These are phyloP conservation scores for Lachnellula hyalina DNA, from an alignment of 2,329 filamentous ascomycete genomes.

Conservation along the genomic window DNA sequence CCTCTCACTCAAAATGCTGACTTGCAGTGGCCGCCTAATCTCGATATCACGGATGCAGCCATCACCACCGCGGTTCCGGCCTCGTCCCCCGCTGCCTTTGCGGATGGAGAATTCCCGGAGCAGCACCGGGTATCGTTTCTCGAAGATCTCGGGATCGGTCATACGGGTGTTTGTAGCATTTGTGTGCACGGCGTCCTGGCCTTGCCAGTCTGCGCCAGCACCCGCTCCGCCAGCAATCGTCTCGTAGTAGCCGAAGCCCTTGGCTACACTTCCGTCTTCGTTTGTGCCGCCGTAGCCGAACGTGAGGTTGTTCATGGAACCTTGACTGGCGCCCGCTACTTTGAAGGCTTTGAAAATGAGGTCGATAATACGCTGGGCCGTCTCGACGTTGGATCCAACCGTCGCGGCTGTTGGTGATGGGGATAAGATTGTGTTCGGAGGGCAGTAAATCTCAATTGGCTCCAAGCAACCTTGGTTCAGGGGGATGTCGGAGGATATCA, in stretches of 20 bases:
- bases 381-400: slow-evolving; percentile 75
- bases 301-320: slow-evolving; percentile 75
- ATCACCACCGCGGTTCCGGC: slow-evolving; percentile 16
- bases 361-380: slow-evolving; percentile 71
- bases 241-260: slow-evolving; percentile 64
- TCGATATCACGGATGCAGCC: slow-evolving; percentile 22
- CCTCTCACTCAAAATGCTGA: slow-evolving; percentile 50
- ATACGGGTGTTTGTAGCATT: slow-evolving; percentile 24
- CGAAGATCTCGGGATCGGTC: slow-evolving; percentile 23
- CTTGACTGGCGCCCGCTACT: slow-evolving; percentile 70
- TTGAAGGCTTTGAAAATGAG: slow-evolving; percentile 73
- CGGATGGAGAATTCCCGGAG: slow-evolving; percentile 21
- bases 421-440: slow-evolving; percentile 62
- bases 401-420: slow-evolving; percentile 70
- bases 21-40: slow-evolving; percentile 49
- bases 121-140: slow-evolving; percentile 24
- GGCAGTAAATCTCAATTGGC: slow-evolving; percentile 58
- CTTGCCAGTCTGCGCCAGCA: slow-evolving; percentile 19
- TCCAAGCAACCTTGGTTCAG: slow-evolving; percentile 77
- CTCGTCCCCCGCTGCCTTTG: slow-evolving; percentile 17
- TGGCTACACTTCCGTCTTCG: slow-evolving; percentile 49
- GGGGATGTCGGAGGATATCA: slow-evolving; percentile 74
- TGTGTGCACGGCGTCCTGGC: slow-evolving; percentile 19
- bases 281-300: slow-evolving; percentile 70
- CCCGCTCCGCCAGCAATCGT: slow-evolving; percentile 24